These are phyloP conservation scores for Stachybotrys chartarum DNA, from an alignment of 2,329 filamentous ascomycete species.

Conservation along the genomic window DNA sequence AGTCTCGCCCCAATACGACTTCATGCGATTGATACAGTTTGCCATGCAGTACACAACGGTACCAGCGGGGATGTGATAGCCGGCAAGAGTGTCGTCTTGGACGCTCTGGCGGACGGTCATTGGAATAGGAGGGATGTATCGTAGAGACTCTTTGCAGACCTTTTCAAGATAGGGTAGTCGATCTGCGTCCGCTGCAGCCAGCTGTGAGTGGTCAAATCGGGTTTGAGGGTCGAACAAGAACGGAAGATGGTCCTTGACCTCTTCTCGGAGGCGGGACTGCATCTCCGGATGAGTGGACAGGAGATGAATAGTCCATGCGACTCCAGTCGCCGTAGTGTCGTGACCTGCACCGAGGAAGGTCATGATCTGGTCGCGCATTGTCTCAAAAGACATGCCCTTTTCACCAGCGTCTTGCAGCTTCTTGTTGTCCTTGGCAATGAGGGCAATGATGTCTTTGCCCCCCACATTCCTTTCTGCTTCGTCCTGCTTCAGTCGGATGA, in stretches of 20 bases:
- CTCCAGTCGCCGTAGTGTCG: constrained; percentile 35
- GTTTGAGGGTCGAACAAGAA: constrained; percentile 26
- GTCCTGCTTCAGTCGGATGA: constrained; percentile 26
- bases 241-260: constrained; percentile 22
- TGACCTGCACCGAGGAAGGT: constrained; percentile 34
- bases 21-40: constrained; percentile 31
- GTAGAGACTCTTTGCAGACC: constrained; percentile 37
- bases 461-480: constrained; percentile 20
- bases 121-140: constrained; percentile 34
- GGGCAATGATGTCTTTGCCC: constrained; percentile 29
- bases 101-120: constrained; percentile 23
- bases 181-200: constrained; percentile 12
- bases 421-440: constrained; percentile 32
- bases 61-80: constrained; percentile 31
- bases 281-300: constrained; percentile 30
- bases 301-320: constrained; percentile 34
- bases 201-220: constrained; percentile 19
- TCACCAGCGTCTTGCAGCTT: constrained; percentile 29
- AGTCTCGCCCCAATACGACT: constrained; percentile 30
- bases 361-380: constrained; percentile 24
- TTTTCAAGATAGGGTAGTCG: constrained; percentile 35
- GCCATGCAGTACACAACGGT: constrained; percentile 35
- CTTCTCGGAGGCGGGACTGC: constrained; percentile 29
- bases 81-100: constrained; percentile 28
- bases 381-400: constrained; percentile 22